Evolutionary conservation across 768 basidiomycete species (phyloP), one percentile per base, ranked within the genome.

Genomic region (Hydnomerulius pinastri): DNA sequence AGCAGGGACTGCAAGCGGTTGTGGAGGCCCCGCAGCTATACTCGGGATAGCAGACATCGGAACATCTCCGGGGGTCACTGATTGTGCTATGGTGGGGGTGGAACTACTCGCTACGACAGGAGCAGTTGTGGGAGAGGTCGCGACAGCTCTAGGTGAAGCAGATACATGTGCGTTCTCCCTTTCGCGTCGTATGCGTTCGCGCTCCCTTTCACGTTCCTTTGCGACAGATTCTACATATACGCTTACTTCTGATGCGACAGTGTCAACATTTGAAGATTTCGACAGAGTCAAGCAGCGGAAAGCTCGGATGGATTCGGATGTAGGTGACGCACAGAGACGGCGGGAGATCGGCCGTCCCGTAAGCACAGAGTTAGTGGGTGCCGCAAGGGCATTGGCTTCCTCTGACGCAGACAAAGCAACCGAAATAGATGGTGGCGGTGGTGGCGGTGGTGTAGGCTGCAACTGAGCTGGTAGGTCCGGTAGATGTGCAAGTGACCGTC

Each of bases 181-280:
- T 64, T 87, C 87, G 40, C 78, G 73, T 57, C 82, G 82, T 40
- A 90, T 75, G 23, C 87, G 75, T 56, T 91, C 89, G 6, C 88
- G 75, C 64, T 93, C 90, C 49, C 76, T 75, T 53, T 92, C 91
- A 15, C 91, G 75, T 58, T 92, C 91, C 54, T 80, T 81, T 4
- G 83, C 84, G 5, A 91, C 78, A 8, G 79, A 78, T 48, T 92
- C 91, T 6, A 92, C 86, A 58, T 88, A 92, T 2, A 73, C 73
- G 25, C 82, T 80, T 15, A 88, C 78, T 62, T 87, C 83, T 2
- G 71, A 62, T 2, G 86, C 86, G 6, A 85, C 76, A 5, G 67
- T 71, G 17, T 74, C 73, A 10, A 86, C 67, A 45, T 78, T 78
- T 43, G 74, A 77, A 5, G 73, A 70, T 41, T 76, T 77, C 1